Percentiles rank a stretch among this genome's conserved stretches.
Evolutionary conservation across 805 yeast species (phyloP).

Genomic region (Saturnispora serradocipensis): DNA sequence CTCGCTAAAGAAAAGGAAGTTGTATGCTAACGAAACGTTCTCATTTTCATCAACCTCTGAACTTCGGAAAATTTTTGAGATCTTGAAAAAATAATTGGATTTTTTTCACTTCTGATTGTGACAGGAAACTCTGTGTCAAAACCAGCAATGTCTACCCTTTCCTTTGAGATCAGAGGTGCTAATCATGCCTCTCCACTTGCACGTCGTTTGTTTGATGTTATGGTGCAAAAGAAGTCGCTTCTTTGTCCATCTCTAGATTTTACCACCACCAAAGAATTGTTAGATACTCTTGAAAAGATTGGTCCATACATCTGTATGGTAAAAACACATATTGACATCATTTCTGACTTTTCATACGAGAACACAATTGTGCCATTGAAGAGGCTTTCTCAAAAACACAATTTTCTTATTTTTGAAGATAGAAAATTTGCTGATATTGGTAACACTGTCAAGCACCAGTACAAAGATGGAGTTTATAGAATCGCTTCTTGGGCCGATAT

Average conservation of each 20-base stretch:
- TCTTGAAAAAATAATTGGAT: not conserved
- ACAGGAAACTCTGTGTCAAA: not conserved
- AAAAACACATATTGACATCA: constrained; percentile 90
- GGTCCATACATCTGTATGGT: constrained; percentile 91
- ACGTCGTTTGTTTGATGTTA: constrained; percentile 55
- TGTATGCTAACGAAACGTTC: not conserved
- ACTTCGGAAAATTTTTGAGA: not conserved
- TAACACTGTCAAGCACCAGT: constrained; percentile 91
- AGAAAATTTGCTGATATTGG: constrained; percentile 98
- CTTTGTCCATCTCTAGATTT: constrained; percentile 95
- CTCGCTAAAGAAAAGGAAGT: not conserved
- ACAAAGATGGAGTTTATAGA: constrained; percentile 78
- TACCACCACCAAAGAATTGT: constrained; percentile 64
- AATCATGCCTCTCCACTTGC: constrained; percentile 75
- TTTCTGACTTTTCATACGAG: constrained; percentile 81
- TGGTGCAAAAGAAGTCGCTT: constrained; percentile 76
- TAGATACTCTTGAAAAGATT: constrained; percentile 60
- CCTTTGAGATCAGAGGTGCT: constrained; percentile 64
- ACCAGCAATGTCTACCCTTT: constrained; percentile 7
- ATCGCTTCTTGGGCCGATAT: constrained; percentile 95
- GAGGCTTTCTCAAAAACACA: constrained; percentile 66
- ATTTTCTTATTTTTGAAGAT: constrained; percentile 91
- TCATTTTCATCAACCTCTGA: not conserved
- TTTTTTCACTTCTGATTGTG: constrained; percentile 1
- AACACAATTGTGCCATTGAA: constrained; percentile 69